A percentile compares a stretch with the other conserved stretches of the same genome.
These are phyloP conservation scores for Phytophthora sojae DNA, from an alignment of 352 stramenopile species.

Conservation along the genomic window DNA sequence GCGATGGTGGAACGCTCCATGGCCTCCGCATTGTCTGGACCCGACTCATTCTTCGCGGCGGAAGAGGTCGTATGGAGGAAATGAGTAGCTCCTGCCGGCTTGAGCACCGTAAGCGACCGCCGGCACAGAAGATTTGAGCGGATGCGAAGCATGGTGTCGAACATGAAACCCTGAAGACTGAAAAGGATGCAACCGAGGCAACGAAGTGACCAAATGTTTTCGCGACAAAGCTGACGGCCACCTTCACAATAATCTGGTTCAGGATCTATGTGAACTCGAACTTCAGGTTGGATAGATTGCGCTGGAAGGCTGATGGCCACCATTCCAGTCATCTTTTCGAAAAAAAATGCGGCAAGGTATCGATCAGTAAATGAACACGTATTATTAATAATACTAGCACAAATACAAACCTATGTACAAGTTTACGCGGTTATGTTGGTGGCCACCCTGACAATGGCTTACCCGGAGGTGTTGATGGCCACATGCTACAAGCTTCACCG, in stretches of 20 bases:
- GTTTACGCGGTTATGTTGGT: neutral
- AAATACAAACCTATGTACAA: neutral
- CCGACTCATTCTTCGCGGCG: neutral
- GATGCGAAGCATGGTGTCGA: neutral
- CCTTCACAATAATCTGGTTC: neutral
- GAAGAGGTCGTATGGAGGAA: neutral
- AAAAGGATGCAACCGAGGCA: neutral
- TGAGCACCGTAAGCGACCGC: neutral
- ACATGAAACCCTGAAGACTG: neutral
- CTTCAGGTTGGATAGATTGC: neutral
- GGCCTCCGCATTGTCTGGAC: neutral
- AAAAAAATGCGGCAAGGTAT: neutral
- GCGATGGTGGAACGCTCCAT: conserved; percentile 53
- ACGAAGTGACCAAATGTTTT: neutral
- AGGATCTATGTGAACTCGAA: neutral
- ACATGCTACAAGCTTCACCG: neutral
- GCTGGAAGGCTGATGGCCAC: neutral
- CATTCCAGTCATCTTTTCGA: neutral
- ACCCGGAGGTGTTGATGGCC: neutral
- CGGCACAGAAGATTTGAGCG: neutral
- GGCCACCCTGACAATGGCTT: neutral
- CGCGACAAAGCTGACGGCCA: neutral
- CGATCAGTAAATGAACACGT: no score
- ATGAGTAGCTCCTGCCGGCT: neutral
- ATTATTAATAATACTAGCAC: no score